Base-by-base conservation (phyloP, 305 asterid species). In the Fraxinus greggii region DNA sequence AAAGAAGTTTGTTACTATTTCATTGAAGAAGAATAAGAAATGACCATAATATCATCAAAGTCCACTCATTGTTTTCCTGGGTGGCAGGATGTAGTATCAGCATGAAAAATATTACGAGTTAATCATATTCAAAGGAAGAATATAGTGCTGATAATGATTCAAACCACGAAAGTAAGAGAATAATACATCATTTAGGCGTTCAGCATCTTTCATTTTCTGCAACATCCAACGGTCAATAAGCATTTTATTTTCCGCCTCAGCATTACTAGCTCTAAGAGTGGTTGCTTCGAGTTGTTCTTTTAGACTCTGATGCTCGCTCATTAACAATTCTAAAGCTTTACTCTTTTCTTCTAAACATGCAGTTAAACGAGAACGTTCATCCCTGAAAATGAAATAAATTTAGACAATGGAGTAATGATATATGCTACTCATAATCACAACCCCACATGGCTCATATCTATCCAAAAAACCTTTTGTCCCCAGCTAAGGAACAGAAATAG, bases 201-300 rank as follows among this genome's bases (percentile, higher is more conserved):
- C 99, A 80, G 99, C 97, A 76, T 94, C 97, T 87, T 93, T 88
- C 97, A 94, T 95, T 86, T 94, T 95, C 85, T 90, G 94, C 84
- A 94, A 83, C 97, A 95, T 90, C 95, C 95, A 92, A 74, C 97
- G 96, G 82, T 95, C 99, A 82, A 95, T 85, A 83, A 95, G 87
- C 88, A 84, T 91, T 88, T 92, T 94, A 87, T 92, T 94, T 87
- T 95, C 99, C 4, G 95, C 90, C 87, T 89, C 93, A 15, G 95
- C 93, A 59, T 86, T 90, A 75, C 93, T 85, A 33, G 94, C 95
- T 89, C 92, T 91, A 38, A 80, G 82, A 61, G 84, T 91, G 83
- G 89, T 85, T 28, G 88, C 92, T 88, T 94, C 96, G 35, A 91
- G 88, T 76, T 92, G 92, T 65, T 81, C 91, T 89, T 86, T 94